phyloP scores from a whole-genome alignment of 192 early-diverging fungal genomes.

The Polychytrium aggregatum region DNA sequence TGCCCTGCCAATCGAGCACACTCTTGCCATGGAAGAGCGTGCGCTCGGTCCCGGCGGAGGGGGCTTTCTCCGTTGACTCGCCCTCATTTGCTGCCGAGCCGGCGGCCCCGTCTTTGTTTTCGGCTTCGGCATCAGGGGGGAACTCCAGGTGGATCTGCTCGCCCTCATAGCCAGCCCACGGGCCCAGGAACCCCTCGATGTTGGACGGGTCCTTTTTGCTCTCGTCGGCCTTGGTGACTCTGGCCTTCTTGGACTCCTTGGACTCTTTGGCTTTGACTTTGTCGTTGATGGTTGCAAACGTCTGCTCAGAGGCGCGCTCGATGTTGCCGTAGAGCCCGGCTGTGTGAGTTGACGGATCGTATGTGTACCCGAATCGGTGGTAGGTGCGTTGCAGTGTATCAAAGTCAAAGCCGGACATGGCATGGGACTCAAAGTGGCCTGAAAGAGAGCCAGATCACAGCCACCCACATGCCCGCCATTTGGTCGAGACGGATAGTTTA shows the following conservation, averaged over 20 bases:
- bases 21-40: constrained; percentile 78
- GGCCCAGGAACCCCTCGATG: constrained; percentile 77
- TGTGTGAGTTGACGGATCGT: constrained; percentile 57
- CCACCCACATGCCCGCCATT: no score
- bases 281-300: constrained; percentile 41
- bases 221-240: no score
- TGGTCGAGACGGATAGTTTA: no score
- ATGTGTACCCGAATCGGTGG: constrained; percentile 64
- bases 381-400: constrained; percentile 77
- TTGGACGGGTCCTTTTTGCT: constrained; percentile 62
- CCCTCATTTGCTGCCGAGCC: no score
- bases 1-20: constrained; percentile 81
- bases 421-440: constrained; percentile 71
- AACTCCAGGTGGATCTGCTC: constrained; percentile 31
- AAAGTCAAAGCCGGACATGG: constrained; percentile 62
- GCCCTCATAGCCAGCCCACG: constrained; percentile 89
- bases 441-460: constrained; percentile 3
- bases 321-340: constrained; percentile 57
- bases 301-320: no score
- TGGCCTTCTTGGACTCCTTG: constrained; percentile 53
- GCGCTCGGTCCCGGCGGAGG: constrained; percentile 49
- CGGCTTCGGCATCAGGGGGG: constrained; percentile 12
- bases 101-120: constrained; percentile 31
- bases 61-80: constrained; percentile 13
- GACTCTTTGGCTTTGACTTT: constrained; percentile 11